Percentiles rank a stretch among this genome's conserved stretches.
Evolutionary conservation across 768 basidiomycete species (phyloP).

Genomic region (Kwoniella botswanensis): DNA sequence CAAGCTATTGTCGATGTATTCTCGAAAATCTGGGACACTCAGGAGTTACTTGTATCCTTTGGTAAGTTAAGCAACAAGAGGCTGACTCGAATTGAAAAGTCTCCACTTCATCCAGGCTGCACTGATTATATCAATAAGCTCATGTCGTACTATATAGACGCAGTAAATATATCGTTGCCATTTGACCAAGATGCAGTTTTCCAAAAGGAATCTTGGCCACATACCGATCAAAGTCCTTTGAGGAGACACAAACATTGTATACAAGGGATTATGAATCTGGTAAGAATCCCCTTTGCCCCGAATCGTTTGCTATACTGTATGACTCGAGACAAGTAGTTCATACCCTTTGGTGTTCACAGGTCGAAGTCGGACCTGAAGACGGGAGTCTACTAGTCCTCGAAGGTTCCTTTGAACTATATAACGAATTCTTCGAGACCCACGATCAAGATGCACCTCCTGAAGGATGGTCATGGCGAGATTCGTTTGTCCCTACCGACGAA

Average conservation of each 20-base stretch:
- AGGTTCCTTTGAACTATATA: constrained; percentile 28
- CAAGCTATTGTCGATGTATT: constrained; percentile 50
- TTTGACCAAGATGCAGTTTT: constrained; percentile 34
- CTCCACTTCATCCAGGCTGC: too few species aligned
- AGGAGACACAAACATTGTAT: constrained; percentile 34
- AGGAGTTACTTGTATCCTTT: constrained; percentile 48
- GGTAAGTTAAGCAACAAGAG: constrained; percentile 27
- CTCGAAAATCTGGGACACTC: constrained; percentile 54
- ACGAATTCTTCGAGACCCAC: constrained; percentile 36
- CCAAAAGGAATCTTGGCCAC: constrained; percentile 39
- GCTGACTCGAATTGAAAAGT: too few species aligned
- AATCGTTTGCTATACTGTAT: too few species aligned
- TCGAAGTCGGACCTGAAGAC: constrained; percentile 52
- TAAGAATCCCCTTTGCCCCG: neutral
- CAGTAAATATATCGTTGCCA: constrained; percentile 45
- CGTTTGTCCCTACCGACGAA: constrained; percentile 36
- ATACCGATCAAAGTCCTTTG: constrained; percentile 50
- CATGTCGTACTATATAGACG: constrained; percentile 22
- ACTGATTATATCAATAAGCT: constrained; percentile 1
- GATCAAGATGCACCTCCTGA: constrained; percentile 35
- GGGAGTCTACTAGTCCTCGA: constrained; percentile 55
- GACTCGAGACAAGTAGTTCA: too few species aligned
- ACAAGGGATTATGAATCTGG: constrained; percentile 53
- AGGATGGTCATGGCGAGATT: constrained; percentile 38
- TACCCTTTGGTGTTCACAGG: neutral